phyloP scores from a whole-genome alignment of 164 flowering plant species.

The Umbellularia californica region DNA sequence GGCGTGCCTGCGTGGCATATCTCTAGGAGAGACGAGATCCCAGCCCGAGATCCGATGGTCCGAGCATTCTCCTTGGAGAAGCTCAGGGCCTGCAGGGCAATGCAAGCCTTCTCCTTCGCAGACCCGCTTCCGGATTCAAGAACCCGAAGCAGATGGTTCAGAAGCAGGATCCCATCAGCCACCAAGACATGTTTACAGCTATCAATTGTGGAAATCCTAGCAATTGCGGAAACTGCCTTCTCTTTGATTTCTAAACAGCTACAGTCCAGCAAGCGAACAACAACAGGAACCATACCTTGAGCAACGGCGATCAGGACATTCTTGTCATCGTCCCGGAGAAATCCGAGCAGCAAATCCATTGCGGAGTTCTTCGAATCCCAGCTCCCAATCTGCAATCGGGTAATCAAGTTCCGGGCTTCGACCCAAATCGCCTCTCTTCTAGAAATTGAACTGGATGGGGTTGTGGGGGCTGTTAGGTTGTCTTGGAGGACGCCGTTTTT shows the following conservation, averaged over 20 bases:
- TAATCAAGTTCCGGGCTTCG: slow-evolving; percentile 56
- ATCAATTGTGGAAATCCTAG: slow-evolving; percentile 70
- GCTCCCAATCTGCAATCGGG: slow-evolving; percentile 81
- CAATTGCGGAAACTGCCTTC: slow-evolving; percentile 61
- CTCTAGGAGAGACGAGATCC: slow-evolving; percentile 69
- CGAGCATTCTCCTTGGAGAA: slow-evolving; percentile 75
- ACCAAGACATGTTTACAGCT: slow-evolving; percentile 58
- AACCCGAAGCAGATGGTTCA: slow-evolving; percentile 69
- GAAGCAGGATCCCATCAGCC: slow-evolving; percentile 68
- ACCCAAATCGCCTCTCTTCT: slow-evolving; percentile 42
- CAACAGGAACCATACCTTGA: slow-evolving; percentile 77
- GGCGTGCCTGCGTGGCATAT: slow-evolving; percentile 78
- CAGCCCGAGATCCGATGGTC: slow-evolving; percentile 74
- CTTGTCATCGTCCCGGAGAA: slow-evolving; percentile 75
- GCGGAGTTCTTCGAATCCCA: slow-evolving; percentile 57
- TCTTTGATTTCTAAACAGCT: slow-evolving; percentile 60
- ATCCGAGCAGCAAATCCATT: slow-evolving; percentile 51
- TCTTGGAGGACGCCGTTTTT: slow-evolving; percentile 52
- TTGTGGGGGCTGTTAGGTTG: slow-evolving; percentile 7
- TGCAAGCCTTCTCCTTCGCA: slow-evolving; percentile 73
- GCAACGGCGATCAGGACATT: slow-evolving; percentile 79
- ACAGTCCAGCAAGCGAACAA: slow-evolving; percentile 61
- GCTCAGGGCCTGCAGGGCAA: slow-evolving; percentile 61
- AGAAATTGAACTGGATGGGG: slow-evolving; percentile 7
- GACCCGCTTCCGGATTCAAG: slow-evolving; percentile 80